Percentiles rank a stretch among this genome's conserved stretches.
Conservation (phyloP, 169 alveolate species). For the Theileria parva region DNA sequence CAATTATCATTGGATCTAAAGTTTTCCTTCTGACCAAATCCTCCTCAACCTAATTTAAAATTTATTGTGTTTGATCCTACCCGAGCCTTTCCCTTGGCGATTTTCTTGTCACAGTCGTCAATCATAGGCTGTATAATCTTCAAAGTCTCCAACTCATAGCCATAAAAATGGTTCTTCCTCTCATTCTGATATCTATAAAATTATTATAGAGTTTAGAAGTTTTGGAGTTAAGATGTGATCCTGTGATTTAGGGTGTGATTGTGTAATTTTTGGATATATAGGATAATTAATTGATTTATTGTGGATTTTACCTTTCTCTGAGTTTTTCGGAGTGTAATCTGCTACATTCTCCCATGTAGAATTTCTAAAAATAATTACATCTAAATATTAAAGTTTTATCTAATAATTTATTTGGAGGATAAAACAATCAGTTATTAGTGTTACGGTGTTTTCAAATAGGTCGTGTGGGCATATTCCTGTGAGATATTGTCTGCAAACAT, state of each 20-base stretch:
- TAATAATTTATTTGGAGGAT: neutral
- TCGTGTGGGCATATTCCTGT: constrained; percentile 85
- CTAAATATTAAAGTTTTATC: neutral
- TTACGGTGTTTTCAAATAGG: constrained; percentile 82
- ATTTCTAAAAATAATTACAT: constrained; percentile 56
- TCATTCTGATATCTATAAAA: constrained; percentile 61
- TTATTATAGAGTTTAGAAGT: no score
- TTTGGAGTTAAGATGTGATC: no score
- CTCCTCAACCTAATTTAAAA: constrained; percentile 47
- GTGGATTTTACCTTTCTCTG: constrained; percentile 54
- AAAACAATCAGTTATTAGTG: constrained; percentile 1
- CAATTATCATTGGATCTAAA: constrained; percentile 44
- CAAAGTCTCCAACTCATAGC: constrained; percentile 75
- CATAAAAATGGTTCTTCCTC: constrained; percentile 57
- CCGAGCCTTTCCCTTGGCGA: constrained; percentile 69
- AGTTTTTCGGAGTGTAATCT: constrained; percentile 75
- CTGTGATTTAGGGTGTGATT: no score
- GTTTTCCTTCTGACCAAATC: constrained; percentile 47
- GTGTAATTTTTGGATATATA: neutral
- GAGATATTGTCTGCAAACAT: constrained; percentile 78
- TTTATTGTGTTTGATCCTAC: neutral
- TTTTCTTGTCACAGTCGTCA: constrained; percentile 77
- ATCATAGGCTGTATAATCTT: constrained; percentile 73
- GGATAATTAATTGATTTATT: neutral
- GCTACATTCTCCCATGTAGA: constrained; percentile 80